Base-by-base conservation (phyloP, 2,329 filamentous ascomycete genomes). In the Albifimbria verrucaria region DNA sequence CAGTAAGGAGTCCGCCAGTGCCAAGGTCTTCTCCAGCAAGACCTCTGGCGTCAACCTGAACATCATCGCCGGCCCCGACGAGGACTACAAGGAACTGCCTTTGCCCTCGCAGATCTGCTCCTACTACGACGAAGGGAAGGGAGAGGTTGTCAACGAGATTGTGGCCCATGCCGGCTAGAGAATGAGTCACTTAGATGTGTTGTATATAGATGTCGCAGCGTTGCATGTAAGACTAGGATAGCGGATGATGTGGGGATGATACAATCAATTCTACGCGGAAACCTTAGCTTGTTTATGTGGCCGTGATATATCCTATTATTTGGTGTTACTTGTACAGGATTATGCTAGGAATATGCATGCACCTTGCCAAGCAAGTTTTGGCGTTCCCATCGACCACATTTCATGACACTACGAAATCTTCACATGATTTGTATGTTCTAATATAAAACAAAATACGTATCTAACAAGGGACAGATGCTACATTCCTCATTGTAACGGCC, bases 1-100 rank as follows among this genome's bases (percentile, higher is more conserved):
- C 20, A 85, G 88, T 69, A 88, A 88, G 67, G 86, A 92, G 57
- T 93, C 88, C 68, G 77, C 87, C 55, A 76, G 77, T 43, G 91
- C 92, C 1, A 90, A 95, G 68, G 79, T 97, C 48, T 96, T 93
- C 71, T 89, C 89, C 28, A 95, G 89, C 79, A 97, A 97, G 76
- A 93, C 86, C 57, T 84, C 86, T 3, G 85, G 88, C 49, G 80
- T 99, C 63, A 99, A 99, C 72, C 80, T 99, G 61, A 92, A 96
- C 61, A 77, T 97, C 12, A 84, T 92, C 3, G 74, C 79, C 20
- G 84, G 84, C 7, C 79, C 77, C 24, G 84, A 90, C 25, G 90
- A 86, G 15, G 94, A 99, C 66, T 95, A 90, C 69, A 88, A 86
- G 69, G 94, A 99, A 73, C 82, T 90, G 50, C 87, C 94, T 1